These are phyloP conservation scores for Polyporus arcularius DNA, from an alignment of 768 basidiomycete species.

Conservation along the genomic window DNA sequence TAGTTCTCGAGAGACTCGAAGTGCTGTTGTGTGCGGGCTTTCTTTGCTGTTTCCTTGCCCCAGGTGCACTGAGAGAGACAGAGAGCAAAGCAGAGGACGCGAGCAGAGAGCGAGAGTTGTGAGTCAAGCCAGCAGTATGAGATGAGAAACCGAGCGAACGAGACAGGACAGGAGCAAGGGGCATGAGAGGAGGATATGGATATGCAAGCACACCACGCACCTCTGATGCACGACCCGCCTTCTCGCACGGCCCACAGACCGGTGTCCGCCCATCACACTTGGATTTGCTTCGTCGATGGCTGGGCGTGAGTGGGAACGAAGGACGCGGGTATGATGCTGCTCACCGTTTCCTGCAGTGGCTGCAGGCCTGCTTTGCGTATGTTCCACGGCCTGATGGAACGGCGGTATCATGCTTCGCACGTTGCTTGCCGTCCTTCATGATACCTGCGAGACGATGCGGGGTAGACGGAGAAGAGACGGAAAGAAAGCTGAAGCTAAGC, in stretches of 20 bases:
- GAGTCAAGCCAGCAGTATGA: not conserved
- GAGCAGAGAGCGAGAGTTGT: not conserved
- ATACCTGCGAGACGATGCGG: not conserved
- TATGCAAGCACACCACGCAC: constrained; percentile 11
- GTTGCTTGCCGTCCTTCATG: constrained; percentile 27
- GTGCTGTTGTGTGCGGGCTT: constrained; percentile 34
- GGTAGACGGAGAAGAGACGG: constrained; percentile 13
- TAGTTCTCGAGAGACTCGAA: constrained; percentile 33
- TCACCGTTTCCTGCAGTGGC: constrained; percentile 33
- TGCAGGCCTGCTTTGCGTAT: constrained; percentile 36
- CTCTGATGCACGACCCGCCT: constrained; percentile 28
- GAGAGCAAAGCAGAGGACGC: not conserved
- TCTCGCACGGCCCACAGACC: constrained; percentile 31
- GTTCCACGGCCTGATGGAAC: constrained; percentile 29
- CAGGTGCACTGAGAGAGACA: constrained; percentile 29
- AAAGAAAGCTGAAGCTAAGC: constrained; percentile 3
- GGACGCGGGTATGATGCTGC: not conserved
- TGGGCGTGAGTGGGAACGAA: not conserved
- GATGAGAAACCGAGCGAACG: not conserved
- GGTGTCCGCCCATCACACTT: constrained; percentile 36
- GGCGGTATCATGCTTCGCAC: constrained; percentile 18
- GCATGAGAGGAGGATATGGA: not conserved
- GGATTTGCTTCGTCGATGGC: constrained; percentile 29
- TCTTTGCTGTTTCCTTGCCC: constrained; percentile 36
- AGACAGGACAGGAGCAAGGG: not conserved